Evolutionary conservation across 2,329 filamentous ascomycete genomes (phyloP), one percentile per base, ranked within the genome.

Genomic region (Akanthomyces muscarius): DNA sequence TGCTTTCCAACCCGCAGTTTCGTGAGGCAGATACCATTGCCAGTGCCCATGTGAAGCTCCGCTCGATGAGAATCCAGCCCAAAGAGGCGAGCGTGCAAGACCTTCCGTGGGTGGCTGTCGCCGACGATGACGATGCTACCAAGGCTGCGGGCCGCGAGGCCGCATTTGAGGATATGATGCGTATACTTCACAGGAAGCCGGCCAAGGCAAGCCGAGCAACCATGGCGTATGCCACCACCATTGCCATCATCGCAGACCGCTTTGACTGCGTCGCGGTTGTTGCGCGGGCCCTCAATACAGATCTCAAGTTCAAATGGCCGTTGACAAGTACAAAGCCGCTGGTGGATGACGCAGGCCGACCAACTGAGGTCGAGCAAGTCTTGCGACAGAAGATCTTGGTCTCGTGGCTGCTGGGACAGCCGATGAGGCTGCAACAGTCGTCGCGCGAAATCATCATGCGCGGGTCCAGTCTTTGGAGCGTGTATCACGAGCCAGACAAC

Each of bases 171-270:
- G 89, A 91, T 71, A 84, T 92, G 68, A 75, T 92, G 28, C 78
- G 82, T 21, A 83, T 90, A 21, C 76, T 91, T 21, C 89, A 92
- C 71, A 81, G 81, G 25, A 76, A 76, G 44, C 74, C 71, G n/a
- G 72, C 72, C n/a, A 76, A 75, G 56, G 73, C 76, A 1, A 60
- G 69, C 5, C 67, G 67, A 28, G 78, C 82, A 23, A 83, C 82
- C 18, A 81, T 90, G 66, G 75, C 83, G 7, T 89, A 89, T 66
- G 78, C 90, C 13, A 84, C 86, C 16, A 89, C 88, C 1, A 76
- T 92, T 47, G 86, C 88, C 47, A 82, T 91, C 58, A 82, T 91
- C 62, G 88, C 89, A 11, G 90, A 92, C 72, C 84, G 88, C 51
- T 92, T 91, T 73, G 87, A 89, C 74, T 89, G 87, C 64, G 75